Percentiles rank a stretch among this genome's conserved stretches.
phyloP scores from a whole-genome alignment of 2,329 filamentous ascomycete species.

The Pyricularia grisea region DNA sequence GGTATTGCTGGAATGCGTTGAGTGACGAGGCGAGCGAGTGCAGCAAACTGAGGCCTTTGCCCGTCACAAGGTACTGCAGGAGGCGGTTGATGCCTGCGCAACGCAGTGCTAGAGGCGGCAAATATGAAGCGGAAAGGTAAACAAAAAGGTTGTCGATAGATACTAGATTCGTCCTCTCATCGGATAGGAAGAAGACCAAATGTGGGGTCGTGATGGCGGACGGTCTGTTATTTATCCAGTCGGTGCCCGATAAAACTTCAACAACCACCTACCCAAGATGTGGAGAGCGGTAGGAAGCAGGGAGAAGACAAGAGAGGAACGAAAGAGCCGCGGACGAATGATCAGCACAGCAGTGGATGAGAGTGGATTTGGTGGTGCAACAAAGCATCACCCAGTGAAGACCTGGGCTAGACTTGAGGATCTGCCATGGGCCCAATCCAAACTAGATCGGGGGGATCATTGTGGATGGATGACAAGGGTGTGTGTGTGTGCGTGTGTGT shows the following conservation, averaged over 20 bases:
- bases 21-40: not conserved
- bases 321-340: not conserved
- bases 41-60: not conserved
- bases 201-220: slow-evolving; percentile 1
- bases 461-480: not conserved
- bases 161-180: not conserved
- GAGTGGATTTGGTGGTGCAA: not conserved
- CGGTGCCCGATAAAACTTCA: slow-evolving; percentile 1
- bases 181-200: not conserved
- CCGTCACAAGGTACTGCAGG: not conserved
- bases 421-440: not conserved
- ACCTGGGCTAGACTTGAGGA: not conserved
- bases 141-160: not conserved
- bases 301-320: not conserved
- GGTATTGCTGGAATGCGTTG: not conserved
- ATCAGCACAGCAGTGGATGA: not conserved
- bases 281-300: not conserved
- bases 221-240: slow-evolving; percentile 5
- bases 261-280: not conserved
- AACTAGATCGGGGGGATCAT: not conserved
- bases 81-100: not conserved
- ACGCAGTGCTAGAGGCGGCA: not conserved
- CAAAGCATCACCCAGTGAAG: not conserved
- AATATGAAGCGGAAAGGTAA: not conserved
- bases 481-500: not conserved